Percentiles rank a stretch among this genome's conserved stretches.
phyloP scores from a whole-genome alignment of 352 stramenopile genomes.

The Globisporangium abappressorium region DNA sequence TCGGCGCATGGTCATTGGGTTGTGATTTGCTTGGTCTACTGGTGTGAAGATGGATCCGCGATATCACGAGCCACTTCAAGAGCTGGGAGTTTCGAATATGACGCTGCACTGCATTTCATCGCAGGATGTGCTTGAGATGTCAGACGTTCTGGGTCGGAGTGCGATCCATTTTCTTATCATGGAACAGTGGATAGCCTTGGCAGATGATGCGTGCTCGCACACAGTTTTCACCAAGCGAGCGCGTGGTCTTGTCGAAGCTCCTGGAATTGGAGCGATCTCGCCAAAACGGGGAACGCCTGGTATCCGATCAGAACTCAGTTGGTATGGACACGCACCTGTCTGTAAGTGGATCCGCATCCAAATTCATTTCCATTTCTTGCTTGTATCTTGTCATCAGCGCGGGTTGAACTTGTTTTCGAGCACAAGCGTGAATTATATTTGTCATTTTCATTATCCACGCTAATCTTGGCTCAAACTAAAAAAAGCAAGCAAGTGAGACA shows the following conservation, averaged over 20 bases:
- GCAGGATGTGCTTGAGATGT: not conserved
- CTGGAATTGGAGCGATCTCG: not conserved
- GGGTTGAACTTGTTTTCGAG: not conserved
- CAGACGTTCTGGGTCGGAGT: not conserved
- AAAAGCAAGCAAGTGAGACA: not conserved
- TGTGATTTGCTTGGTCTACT: not conserved
- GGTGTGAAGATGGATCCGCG: not conserved
- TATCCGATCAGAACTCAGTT: not conserved
- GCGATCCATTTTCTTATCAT: not conserved
- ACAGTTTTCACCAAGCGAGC: not conserved
- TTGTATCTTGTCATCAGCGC: not conserved
- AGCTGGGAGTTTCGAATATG: conserved; percentile 2
- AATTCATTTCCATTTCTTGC: not conserved
- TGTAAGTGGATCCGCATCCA: not conserved
- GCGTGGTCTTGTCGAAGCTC: not conserved
- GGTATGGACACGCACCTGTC: not conserved
- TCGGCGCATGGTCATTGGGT: not conserved
- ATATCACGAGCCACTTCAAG: not conserved
- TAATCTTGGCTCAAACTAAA: conserved; percentile 9
- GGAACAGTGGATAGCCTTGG: not conserved
- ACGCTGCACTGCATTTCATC: not conserved
- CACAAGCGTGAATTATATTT: conserved; percentile 8
- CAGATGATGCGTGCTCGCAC: not conserved
- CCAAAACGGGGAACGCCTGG: not conserved
- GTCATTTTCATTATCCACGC: conserved; percentile 2